Evolutionary conservation across 331 rosid species (phyloP).

Genomic region (Acacia pycnantha): DNA sequence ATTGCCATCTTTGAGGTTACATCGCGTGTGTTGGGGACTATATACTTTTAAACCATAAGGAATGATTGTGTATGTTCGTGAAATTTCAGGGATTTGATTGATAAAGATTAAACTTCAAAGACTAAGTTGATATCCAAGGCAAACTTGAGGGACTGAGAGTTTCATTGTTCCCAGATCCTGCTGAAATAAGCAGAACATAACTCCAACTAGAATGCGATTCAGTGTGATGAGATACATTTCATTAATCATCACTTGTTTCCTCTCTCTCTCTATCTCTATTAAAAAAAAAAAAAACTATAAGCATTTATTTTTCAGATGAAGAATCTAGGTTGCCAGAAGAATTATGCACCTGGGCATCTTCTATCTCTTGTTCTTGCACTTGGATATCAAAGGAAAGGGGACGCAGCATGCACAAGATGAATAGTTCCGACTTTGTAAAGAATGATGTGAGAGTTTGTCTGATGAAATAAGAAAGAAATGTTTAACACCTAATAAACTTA

Average conservation of each 20-base stretch:
- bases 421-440: slow-evolving; percentile 72
- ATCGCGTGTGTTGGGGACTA: not conserved
- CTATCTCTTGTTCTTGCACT: slow-evolving; percentile 61
- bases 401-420: slow-evolving; percentile 69
- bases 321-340: not conserved
- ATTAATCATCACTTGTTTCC: not conserved
- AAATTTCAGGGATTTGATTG: not conserved
- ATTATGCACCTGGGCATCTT: slow-evolving; percentile 54
- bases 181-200: not conserved
- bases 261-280: not conserved
- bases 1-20: not conserved
- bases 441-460: slow-evolving; percentile 61
- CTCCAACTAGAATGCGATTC: not conserved
- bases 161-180: not conserved
- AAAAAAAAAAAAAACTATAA: not conserved
- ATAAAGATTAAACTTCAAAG: not conserved
- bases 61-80: not conserved
- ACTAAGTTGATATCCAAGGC: not conserved
- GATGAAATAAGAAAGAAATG: slow-evolving; percentile 9
- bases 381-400: slow-evolving; percentile 66
- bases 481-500: not conserved
- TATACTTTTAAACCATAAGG: not conserved
- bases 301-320: not conserved
- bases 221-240: not conserved
- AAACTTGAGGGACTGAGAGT: not conserved